A percentile compares a stretch with the other conserved stretches of the same genome.
phyloP scores from a whole-genome alignment of 2,329 filamentous ascomycete genomes.

The Blastomyces parvus region DNA sequence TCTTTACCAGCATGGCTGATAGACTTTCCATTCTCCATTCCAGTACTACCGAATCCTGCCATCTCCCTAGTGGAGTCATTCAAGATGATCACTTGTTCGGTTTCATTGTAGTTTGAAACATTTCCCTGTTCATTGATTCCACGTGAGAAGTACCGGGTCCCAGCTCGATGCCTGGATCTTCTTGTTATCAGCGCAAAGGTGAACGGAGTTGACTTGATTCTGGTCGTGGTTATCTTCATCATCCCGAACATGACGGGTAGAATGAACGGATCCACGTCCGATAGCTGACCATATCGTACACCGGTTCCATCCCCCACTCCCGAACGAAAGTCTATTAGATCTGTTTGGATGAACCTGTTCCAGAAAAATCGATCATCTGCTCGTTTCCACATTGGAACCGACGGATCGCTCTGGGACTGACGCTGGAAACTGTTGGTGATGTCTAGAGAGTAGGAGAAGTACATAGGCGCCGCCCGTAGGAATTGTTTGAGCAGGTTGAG shows the following conservation, averaged over 20 bases:
- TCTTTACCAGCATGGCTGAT: conserved; percentile 55
- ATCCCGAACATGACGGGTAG: conserved; percentile 94
- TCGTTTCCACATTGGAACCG: conserved; percentile 74
- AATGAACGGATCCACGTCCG: conserved; percentile 80
- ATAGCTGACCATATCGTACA: conserved; percentile 48
- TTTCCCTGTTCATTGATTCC: conserved; percentile 88
- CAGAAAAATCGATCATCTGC: conserved; percentile 98
- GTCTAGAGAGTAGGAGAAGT: conserved; percentile 96
- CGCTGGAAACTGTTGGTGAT: conserved; percentile 95
- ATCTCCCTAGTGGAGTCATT: conserved; percentile 70
- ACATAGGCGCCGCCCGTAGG: conserved; percentile 79
- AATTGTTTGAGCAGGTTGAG: conserved; percentile 70
- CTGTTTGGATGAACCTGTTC: conserved; percentile 87
- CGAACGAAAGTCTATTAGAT: conserved; percentile 79
- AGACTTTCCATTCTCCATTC: conserved; percentile 64
- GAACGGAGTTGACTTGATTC: conserved; percentile 72
- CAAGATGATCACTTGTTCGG: conserved; percentile 81
- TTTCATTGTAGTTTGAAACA: conserved; percentile 99
- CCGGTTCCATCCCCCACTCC: conserved; percentile 42
- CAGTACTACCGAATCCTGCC: conserved; percentile 67
- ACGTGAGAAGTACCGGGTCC: conserved; percentile 89
- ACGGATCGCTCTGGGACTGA: conserved; percentile 65
- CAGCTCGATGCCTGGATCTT: conserved; percentile 76
- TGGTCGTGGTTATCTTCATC: conserved; percentile 79
- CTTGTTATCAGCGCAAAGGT: conserved; percentile 83